Evolutionary conservation across 805 yeast genomes (phyloP).

Genomic region (Teunomyces atbi): DNA sequence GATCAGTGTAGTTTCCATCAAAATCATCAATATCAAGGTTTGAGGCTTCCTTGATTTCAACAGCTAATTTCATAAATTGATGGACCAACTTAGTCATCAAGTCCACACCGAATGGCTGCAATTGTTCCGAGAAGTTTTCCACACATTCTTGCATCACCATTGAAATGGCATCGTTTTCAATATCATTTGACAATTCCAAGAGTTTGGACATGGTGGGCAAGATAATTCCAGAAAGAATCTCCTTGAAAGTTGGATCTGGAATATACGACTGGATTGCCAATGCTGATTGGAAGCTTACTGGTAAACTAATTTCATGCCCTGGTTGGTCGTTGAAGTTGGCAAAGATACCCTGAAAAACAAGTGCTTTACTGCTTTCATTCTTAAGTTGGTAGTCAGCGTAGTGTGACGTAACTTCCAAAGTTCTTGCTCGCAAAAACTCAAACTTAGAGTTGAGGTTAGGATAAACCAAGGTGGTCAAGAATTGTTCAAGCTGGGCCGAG

Average conservation of each 20-base stretch:
- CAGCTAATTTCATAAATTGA: conserved; percentile 28
- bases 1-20: conserved; percentile 23
- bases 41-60: conserved; percentile 53
- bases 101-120: conserved; percentile 44
- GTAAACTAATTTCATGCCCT: conserved; percentile 42
- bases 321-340: conserved; percentile 23
- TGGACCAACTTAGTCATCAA: conserved; percentile 26
- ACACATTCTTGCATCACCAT: conserved; percentile 95
- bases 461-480: conserved; percentile 60
- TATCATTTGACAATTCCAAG: conserved; percentile 68
- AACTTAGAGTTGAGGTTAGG: conserved; percentile 66
- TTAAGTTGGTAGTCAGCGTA: conserved; percentile 61
- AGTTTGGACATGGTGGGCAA: conserved; percentile 81
- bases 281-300: conserved; percentile 82
- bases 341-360: conserved; percentile 35
- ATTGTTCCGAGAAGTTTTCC: conserved; percentile 79
- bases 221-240: conserved; percentile 64
- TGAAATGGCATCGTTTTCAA: conserved; percentile 84
- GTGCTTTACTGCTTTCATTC: conserved; percentile 18
- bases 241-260: conserved; percentile 61
- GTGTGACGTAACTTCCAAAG: conserved; percentile 63
- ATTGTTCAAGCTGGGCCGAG: conserved; percentile 61
- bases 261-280: conserved; percentile 81
- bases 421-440: conserved; percentile 73
- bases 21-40: conserved; percentile 29